Evolutionary conservation across 2,329 filamentous ascomycete species (phyloP).

Genomic region (Neopestalotiopsis rosae): DNA sequence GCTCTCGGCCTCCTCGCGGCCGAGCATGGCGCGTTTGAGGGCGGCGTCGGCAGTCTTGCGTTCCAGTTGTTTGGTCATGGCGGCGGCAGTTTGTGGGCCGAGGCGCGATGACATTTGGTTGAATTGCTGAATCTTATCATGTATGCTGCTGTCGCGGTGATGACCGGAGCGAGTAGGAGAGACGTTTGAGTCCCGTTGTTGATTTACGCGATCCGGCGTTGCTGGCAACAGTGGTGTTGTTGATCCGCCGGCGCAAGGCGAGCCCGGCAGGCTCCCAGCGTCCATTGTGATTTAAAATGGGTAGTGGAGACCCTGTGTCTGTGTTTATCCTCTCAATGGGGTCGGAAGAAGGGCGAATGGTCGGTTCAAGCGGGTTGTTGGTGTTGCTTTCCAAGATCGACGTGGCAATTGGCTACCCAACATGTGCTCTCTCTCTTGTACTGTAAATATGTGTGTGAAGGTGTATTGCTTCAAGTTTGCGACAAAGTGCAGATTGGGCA

Average conservation of each 20-base stretch:
- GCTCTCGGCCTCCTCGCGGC: conserved; percentile 74
- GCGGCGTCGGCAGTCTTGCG: conserved; percentile 70
- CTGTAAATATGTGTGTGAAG: background rate
- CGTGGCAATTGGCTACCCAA: too few species aligned
- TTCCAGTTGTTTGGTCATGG: conserved; percentile 62
- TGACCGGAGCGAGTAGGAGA: conserved; percentile 25
- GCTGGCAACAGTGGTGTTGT: conserved; percentile 32
- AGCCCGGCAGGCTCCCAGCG: conserved; percentile 25
- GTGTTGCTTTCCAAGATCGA: too few species aligned
- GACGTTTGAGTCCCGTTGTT: conserved; percentile 29
- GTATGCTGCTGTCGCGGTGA: conserved; percentile 37
- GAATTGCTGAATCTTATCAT: conserved; percentile 41
- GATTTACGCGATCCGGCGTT: conserved; percentile 37
- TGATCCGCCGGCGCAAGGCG: conserved; percentile 28
- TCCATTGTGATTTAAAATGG: background rate
- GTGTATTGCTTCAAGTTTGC: background rate
- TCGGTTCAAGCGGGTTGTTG: background rate
- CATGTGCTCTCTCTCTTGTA: background rate
- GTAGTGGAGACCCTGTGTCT: background rate
- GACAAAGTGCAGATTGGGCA: conserved; percentile 1
- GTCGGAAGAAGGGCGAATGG: background rate
- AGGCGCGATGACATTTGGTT: conserved; percentile 33
- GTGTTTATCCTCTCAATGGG: background rate
- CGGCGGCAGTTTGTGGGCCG: conserved; percentile 19
- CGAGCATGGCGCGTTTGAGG: conserved; percentile 69